These are phyloP conservation scores for Galerina marginata DNA, from an alignment of 768 basidiomycete genomes.

Conservation along the genomic window DNA sequence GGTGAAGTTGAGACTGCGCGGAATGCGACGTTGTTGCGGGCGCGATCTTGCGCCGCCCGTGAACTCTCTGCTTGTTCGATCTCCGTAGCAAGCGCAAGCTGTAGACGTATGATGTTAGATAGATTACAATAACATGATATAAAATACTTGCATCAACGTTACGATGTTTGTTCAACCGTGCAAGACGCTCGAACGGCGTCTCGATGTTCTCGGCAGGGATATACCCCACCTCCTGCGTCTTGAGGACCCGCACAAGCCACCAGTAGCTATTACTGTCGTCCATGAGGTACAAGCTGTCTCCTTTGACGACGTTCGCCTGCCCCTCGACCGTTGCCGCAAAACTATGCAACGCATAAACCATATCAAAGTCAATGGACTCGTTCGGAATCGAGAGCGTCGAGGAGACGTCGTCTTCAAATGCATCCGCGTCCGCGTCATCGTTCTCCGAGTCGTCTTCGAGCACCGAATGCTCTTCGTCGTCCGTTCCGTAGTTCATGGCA, in stretches of 20 bases:
- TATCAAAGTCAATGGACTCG: conserved; percentile 91
- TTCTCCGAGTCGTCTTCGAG: conserved; percentile 85
- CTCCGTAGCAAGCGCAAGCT: conserved; percentile 80
- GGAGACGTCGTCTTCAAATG: conserved; percentile 75
- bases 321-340: conserved; percentile 98
- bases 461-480: conserved; percentile 73
- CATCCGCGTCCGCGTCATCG: conserved; percentile 74
- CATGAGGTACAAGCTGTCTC: conserved; percentile 94
- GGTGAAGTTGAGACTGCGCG: conserved; percentile 58
- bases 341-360: conserved; percentile 91
- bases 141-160: conserved; percentile 85
- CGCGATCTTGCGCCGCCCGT: conserved; percentile 54
- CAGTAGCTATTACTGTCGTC: conserved; percentile 99
- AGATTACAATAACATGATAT: conserved; percentile 7
- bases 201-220: conserved; percentile 99
- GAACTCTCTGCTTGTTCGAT: conserved; percentile 65
- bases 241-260: conserved; percentile 99
- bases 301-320: conserved; percentile 98
- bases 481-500: conserved; percentile 45
- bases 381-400: conserved; percentile 88
- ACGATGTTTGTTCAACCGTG: conserved; percentile 93
- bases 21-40: conserved; percentile 55
- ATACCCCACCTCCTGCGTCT: conserved; percentile 98
- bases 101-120: conserved; percentile 4
- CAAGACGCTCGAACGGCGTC: conserved; percentile 95